Evolutionary conservation across 495 filamentous ascomycete species (phyloP), one percentile per base, ranked within the genome.

Genomic region (Tuber magnatum): DNA sequence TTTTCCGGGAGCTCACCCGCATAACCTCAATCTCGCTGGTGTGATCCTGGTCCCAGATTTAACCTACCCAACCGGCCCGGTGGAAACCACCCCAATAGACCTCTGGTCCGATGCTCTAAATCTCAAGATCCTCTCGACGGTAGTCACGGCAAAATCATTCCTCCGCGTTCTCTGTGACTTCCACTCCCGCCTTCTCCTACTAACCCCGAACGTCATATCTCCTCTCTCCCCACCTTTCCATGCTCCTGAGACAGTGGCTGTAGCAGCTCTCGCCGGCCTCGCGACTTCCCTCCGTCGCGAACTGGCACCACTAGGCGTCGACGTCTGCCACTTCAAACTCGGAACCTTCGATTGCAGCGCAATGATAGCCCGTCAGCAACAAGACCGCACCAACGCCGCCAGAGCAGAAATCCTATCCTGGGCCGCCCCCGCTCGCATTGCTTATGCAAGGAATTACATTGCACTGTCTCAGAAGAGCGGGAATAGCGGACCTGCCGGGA

Each of bases 41-140:
- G 85, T 98, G 40, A 87, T 99, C 71, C 84, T 98, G 68, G 88
- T 97, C 46, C 91, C 91, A 1, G 88, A 89, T 20, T 86, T 91
- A 42, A 88, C 89, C 76, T 91, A 90, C 83, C 90, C 91, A 18
- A 88, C 90, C 61, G 90, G 91, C 5, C 91, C 92, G 1, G 90
- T 97, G 61, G 93, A 93, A 73, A 94, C 91, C 7, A 90, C 97
- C 74, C 89, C 93, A 14, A 88, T 92, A 0, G 91, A 91, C 32
- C 87, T 88, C 76, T 97, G 94, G 88, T 91, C 92, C 73, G 93
- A 98, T 81, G 90, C 91, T 22, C 87, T 98, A 79, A 97, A 97
- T 85, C 92, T 92, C 8, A 93, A 94, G 73, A 87, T 98, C n/a
- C 88, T 98, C 42, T 90, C 92, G n/a, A 94, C 96, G 7, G 91